phyloP scores from a whole-genome alignment of 768 basidiomycete genomes.

The Mycena latifolia region DNA sequence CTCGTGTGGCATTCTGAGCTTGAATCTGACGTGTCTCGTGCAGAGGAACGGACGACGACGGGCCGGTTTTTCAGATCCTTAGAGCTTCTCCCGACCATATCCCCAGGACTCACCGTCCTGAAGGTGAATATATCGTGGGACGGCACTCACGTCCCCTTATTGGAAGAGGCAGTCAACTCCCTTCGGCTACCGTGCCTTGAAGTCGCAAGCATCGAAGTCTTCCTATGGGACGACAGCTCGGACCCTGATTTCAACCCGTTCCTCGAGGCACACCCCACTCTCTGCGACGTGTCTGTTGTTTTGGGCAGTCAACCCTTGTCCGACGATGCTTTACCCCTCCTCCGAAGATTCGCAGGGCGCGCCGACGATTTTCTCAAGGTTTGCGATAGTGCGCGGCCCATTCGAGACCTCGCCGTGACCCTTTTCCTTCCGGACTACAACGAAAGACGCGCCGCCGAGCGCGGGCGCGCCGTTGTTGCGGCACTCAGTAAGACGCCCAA shows the following conservation, averaged over 20 bases:
- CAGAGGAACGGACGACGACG: constrained; percentile 15
- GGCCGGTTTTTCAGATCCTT: constrained; percentile 17
- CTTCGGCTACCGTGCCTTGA: constrained; percentile 20
- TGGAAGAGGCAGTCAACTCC: constrained; percentile 16
- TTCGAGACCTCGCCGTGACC: constrained; percentile 19
- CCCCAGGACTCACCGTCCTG: constrained; percentile 18
- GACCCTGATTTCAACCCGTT: constrained; percentile 20
- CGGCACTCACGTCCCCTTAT: constrained; percentile 4
- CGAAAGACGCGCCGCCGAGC: constrained; percentile 8
- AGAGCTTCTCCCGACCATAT: constrained; percentile 6
- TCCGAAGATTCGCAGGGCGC: constrained; percentile 14
- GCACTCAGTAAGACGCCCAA: constrained; percentile 16
- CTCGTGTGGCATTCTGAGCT: constrained; percentile 14
- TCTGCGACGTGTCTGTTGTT: constrained; percentile 3
- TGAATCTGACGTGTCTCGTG: constrained; percentile 16
- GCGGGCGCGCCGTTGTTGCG: constrained; percentile 12
- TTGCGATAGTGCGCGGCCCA: constrained; percentile 16
- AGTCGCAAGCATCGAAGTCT: constrained; percentile 10
- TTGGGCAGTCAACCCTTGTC: constrained; percentile 3
- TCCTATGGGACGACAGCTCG: constrained; percentile 7
- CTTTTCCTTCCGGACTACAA: constrained; percentile 19
- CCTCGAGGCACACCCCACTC: constrained; percentile 20
- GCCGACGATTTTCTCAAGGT: constrained; percentile 25
- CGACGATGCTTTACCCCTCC: constrained; percentile 22
- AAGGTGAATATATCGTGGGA: constrained; percentile 4